Evolutionary conservation across 208 protist genomes (phyloP), one percentile per base, ranked within the genome.

Genomic region (Trypanosoma grayi): DNA sequence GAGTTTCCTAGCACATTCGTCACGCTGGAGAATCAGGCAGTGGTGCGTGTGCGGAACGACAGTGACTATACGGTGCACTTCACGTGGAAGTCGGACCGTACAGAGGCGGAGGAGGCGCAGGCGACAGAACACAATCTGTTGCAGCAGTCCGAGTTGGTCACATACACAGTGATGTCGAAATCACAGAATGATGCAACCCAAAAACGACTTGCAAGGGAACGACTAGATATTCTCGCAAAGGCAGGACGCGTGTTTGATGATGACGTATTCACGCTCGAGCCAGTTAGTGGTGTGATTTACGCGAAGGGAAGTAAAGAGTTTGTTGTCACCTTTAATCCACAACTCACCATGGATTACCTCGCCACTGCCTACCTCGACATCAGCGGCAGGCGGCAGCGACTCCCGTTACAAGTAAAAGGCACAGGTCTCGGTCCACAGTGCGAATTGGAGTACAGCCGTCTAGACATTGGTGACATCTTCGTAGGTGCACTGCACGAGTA

Each of bases 381-480:
- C 52, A 77, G 61, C 0, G 93, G 95, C 9, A 43, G 78, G 14
- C 28, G 47, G 10, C 36, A 75, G 37, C 78, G 93, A 2, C 56
- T 98, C 6, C 95, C 93, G 8, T 70, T 98, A 28, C 45, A 75
- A 37, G 61, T 98, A 27, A 70, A 75, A 20, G 95, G 93, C 14
- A 62, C 44, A 8, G 95, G 90, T 27, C 41, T 96, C 31, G 97
- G 93, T 9, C 94, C 97, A 1, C 75, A 92, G 60, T 97, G 90
- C 68, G 66, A 64, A 47, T 87, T 98, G n/a, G 86, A 92, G 47
- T 98, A 85, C 75, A 83, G 62, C 28, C 60, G 60, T 24, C 80
- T 98, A 34, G 85, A 97, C 70, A 82, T 98, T 67, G 94, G 94
- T 30, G 90, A 98, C 37, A 79, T 98, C n/a, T 98, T 94, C 70